Base-by-base conservation (phyloP, 2,329 filamentous ascomycete species). In the Lachnellula willkommii region DNA sequence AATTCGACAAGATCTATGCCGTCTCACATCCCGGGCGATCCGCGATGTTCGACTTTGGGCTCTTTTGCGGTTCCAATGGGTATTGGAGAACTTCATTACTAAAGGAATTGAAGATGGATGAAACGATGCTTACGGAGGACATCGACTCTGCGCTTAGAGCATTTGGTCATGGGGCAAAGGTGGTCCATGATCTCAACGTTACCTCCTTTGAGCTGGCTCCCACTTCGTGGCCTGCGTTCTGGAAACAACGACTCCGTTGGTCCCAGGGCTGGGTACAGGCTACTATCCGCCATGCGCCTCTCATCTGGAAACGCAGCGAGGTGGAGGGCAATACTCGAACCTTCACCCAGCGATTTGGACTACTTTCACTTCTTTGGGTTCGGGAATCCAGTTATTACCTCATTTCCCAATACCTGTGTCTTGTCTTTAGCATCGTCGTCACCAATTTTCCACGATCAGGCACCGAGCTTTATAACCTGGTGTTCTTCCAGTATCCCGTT, bases 1-100 rank as follows among this genome's bases (percentile, higher is more conserved):
- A 78, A 58, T 78, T 78, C 54, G 76, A 78, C 65, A 78, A 78
- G 64, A 78, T 78, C 56, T 78, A 78, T 60, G 76, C 75, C 2
- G 75, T 77, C 11, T 77, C 76, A 11, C 76, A 78, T 59, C 76
- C 76, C 2, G 76, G 76, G 5, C 71, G 76, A 9, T 71, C 74
- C 9, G 69, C 72, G 5, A 73, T 78, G 69, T 78, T 73, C 65
- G 72, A 71, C 4, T 78, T 78, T 54, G 76, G 75, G 14, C 70
- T 78, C 5, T 78, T 78, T 66, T 77, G 74, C 52, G 76, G 76
- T 7, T 75, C 72, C 26, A 78, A 78, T 55, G 76, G 76, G 1
- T 78, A 76, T 64, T 78, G 76, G 76, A 70, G 72, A 51, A 71
- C 75, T 1, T 69, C 70, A 7, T 64, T 78, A 2, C 70, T 78